phyloP scores from a whole-genome alignment of 2,329 filamentous ascomycete species.

The Colletotrichum shisoi region DNA sequence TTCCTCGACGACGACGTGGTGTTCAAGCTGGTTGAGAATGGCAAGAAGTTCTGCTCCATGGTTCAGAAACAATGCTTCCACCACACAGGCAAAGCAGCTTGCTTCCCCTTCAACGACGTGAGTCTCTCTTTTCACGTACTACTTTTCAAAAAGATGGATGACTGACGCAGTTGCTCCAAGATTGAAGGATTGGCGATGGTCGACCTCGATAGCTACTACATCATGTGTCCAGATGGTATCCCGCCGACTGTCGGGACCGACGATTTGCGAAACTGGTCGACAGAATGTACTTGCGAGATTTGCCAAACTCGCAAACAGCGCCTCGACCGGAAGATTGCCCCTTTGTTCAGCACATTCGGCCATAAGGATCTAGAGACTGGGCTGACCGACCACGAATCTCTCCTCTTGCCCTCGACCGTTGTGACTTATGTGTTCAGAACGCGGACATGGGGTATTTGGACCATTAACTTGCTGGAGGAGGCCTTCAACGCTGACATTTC shows the following conservation, averaged over 20 bases:
- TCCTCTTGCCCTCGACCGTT: slow-evolving; percentile 34
- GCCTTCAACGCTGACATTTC: slow-evolving; percentile 34
- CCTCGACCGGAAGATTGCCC: background rate
- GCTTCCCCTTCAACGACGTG: slow-evolving; percentile 37
- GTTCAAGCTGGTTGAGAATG: background rate
- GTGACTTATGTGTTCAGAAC: slow-evolving; percentile 40
- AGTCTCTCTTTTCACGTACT: slow-evolving; percentile 11
- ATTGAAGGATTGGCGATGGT: slow-evolving; percentile 25
- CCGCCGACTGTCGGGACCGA: background rate
- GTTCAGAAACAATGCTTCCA: background rate
- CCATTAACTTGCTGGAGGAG: slow-evolving; percentile 41
- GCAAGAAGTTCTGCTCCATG: background rate
- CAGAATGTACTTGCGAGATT: slow-evolving; percentile 22
- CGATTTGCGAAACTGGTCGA: slow-evolving; percentile 28
- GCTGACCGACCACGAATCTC: slow-evolving; percentile 33
- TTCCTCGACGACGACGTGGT: background rate
- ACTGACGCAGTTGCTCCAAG: slow-evolving; percentile 2
- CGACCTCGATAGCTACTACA: slow-evolving; percentile 32
- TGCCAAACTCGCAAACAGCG: background rate
- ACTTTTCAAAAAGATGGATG: background rate
- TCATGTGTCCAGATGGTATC: background rate
- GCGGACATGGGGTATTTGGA: slow-evolving; percentile 36
- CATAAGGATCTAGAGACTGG: background rate
- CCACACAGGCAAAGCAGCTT: slow-evolving; percentile 13
- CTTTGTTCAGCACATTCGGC: slow-evolving; percentile 22